Evolutionary conservation across 164 flowering plant species (phyloP).

Genomic region (Magnolia officinalis): DNA sequence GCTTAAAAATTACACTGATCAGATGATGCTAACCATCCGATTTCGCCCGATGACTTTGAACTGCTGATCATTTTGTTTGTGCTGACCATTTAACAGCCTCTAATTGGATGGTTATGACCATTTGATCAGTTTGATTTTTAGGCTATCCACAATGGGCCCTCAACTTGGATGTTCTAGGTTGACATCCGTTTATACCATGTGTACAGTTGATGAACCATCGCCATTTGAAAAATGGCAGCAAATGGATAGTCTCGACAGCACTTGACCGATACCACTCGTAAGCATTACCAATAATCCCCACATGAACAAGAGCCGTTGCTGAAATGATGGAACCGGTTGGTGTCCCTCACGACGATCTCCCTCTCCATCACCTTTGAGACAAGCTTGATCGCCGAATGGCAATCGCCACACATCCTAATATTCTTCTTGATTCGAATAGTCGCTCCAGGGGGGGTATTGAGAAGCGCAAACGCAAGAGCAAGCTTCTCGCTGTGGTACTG

Average conservation of each 20-base stretch:
- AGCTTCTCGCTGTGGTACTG: slow-evolving; percentile 68
- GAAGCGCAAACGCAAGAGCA: slow-evolving; percentile 61
- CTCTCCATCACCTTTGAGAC: slow-evolving; percentile 47
- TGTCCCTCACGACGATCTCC: slow-evolving; percentile 62
- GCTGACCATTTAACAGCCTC: background rate
- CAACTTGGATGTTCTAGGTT: no score
- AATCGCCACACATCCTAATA: slow-evolving; percentile 40
- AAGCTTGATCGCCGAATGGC: slow-evolving; percentile 63
- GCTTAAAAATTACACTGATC: background rate
- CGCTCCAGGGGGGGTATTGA: slow-evolving; percentile 44
- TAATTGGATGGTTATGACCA: background rate
- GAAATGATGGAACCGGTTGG: slow-evolving; percentile 64
- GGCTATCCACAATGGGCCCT: background rate
- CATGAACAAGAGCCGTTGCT: slow-evolving; percentile 56
- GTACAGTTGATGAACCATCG: no score
- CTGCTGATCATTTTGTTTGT: background rate
- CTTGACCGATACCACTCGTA: background rate
- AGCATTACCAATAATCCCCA: slow-evolving; percentile 58
- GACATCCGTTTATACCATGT: no score
- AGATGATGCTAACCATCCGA: background rate
- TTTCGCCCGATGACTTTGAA: background rate
- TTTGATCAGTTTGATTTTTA: background rate
- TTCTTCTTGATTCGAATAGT: slow-evolving; percentile 55
- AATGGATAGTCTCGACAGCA: background rate
- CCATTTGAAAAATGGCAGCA: background rate